Conservation (phyloP, 345 rosid species). For the Populus deltoides region DNA sequence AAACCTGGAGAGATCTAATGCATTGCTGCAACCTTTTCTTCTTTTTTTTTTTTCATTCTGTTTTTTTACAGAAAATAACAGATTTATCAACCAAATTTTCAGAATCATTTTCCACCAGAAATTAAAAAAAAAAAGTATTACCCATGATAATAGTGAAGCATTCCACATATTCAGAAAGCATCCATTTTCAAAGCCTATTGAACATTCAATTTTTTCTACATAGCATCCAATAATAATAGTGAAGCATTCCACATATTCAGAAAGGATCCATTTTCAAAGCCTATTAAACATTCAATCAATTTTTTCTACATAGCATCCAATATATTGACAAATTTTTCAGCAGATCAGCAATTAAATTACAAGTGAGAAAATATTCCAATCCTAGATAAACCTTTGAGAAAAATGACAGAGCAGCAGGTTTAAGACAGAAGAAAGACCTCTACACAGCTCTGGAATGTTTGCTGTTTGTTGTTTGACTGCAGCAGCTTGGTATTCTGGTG, state of each 20-base stretch:
- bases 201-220: neutral
- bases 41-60: neutral
- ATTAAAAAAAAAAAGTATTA: neutral
- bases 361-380: neutral
- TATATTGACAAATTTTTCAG: neutral
- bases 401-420: neutral
- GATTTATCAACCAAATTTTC: neutral
- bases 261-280: neutral
- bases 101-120: neutral
- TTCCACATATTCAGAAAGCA: neutral
- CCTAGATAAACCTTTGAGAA: neutral
- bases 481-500: constrained; percentile 45
- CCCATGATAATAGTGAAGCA: neutral
- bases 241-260: neutral
- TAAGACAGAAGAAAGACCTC: constrained; percentile 40
- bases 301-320: neutral
- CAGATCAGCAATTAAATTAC: neutral
- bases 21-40: neutral
- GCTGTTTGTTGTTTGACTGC: constrained; percentile 43
- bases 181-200: neutral
- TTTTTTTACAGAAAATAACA: neutral
- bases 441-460: constrained; percentile 33
- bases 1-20: neutral
- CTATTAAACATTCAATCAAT: neutral
- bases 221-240: neutral